Conservation (phyloP, 768 basidiomycete genomes). For the Tulasnella sp. region DNA sequence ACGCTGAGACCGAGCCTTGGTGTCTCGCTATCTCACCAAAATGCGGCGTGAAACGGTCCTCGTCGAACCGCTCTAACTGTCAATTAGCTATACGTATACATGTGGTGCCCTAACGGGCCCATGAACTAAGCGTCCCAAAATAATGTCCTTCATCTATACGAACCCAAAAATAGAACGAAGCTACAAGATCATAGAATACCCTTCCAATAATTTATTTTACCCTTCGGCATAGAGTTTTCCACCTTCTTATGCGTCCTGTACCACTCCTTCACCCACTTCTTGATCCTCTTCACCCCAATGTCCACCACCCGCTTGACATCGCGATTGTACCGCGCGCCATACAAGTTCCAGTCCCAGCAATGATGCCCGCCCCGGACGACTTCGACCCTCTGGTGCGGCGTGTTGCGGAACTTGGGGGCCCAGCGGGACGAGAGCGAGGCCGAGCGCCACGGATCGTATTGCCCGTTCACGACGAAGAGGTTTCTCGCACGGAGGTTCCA, state of each 20-base stretch:
- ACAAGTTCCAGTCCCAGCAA: slow-evolving; percentile 20
- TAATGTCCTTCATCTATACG: no score
- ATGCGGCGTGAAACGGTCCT: no score
- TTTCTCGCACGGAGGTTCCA: slow-evolving; percentile 21
- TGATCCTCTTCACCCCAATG: neutral
- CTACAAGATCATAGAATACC: neutral
- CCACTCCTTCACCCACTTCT: slow-evolving; percentile 13
- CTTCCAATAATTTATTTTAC: neutral
- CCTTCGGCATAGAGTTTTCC: neutral
- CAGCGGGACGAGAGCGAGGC: slow-evolving; percentile 26
- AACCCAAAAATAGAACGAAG: no score
- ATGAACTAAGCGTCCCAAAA: no score
- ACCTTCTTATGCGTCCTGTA: neutral
- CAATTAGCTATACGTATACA: no score
- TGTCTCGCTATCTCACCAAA: no score
- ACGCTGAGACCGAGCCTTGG: no score
- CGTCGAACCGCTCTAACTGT: no score
- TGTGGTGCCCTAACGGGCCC: no score
- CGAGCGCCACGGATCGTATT: slow-evolving; percentile 28
- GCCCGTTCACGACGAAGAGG: slow-evolving; percentile 28
- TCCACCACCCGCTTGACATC: slow-evolving; percentile 15
- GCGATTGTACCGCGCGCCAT: neutral
- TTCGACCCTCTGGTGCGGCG: neutral
- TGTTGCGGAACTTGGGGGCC: neutral
- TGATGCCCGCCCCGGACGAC: slow-evolving; percentile 9